Conservation (phyloP, 495 filamentous ascomycete genomes). For the Penicillium dipodomyicola region DNA sequence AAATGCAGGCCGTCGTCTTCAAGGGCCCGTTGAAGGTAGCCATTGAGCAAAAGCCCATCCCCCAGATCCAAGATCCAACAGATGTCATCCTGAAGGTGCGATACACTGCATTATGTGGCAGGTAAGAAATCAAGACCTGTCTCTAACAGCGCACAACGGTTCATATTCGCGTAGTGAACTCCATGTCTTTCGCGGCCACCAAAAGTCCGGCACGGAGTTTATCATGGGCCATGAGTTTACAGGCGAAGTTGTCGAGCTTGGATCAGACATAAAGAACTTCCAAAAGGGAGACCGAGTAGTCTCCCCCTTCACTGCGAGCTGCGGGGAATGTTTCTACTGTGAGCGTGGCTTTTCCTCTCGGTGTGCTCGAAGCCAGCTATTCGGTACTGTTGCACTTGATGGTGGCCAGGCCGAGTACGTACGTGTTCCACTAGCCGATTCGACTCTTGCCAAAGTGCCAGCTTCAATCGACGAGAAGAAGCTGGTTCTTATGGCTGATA, state of each 20-base stretch:
- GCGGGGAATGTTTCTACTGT: slow-evolving; percentile 84
- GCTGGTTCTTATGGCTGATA: slow-evolving; percentile 59
- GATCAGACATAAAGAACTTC: slow-evolving; percentile 47
- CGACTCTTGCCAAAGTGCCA: slow-evolving; percentile 69
- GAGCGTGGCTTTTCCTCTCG: slow-evolving; percentile 40
- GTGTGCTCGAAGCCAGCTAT: slow-evolving; percentile 64
- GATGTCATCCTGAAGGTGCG: slow-evolving; percentile 83
- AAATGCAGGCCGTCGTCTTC: slow-evolving; percentile 40
- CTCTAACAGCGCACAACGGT: not conserved
- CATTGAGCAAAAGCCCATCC: slow-evolving; percentile 45
- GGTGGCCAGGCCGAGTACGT: slow-evolving; percentile 88
- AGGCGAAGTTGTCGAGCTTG: slow-evolving; percentile 23
- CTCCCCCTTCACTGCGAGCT: slow-evolving; percentile 65
- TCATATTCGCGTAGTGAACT: slow-evolving; percentile 19
- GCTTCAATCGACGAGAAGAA: slow-evolving; percentile 67
- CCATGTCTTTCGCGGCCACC: slow-evolving; percentile 32
- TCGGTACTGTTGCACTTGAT: slow-evolving; percentile 67
- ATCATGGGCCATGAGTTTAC: slow-evolving; percentile 53
- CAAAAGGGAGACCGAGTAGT: slow-evolving; percentile 53
- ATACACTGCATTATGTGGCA: slow-evolving; percentile 83
- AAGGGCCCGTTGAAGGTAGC: slow-evolving; percentile 36
- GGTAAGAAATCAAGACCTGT: slow-evolving; percentile 46
- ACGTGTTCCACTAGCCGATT: slow-evolving; percentile 76
- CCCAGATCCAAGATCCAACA: slow-evolving; percentile 59
- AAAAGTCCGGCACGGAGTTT: slow-evolving; percentile 56